Evolutionary conservation across 2,329 filamentous ascomycete genomes (phyloP).

Genomic region (Talaromyces sp.): DNA sequence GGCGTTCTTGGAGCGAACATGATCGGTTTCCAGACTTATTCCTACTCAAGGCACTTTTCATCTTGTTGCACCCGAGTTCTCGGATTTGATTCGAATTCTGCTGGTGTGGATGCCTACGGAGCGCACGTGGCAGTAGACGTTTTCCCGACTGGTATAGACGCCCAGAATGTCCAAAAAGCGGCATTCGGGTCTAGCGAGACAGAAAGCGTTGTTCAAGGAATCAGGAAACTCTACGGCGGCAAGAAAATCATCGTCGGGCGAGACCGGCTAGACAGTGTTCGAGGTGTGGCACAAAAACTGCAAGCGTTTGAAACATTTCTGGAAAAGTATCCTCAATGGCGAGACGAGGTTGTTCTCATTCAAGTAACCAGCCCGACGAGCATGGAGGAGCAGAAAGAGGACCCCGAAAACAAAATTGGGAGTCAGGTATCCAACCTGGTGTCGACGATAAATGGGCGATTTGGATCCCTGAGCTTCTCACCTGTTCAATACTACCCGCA

Average conservation of each 20-base stretch:
- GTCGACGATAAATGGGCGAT: constrained; percentile 83
- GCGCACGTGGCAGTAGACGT: constrained; percentile 85
- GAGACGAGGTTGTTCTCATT: constrained; percentile 84
- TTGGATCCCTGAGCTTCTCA: constrained; percentile 80
- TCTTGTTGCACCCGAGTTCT: constrained; percentile 89
- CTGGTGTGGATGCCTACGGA: constrained; percentile 83
- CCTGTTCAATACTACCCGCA: constrained; percentile 94
- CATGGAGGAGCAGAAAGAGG: constrained; percentile 71
- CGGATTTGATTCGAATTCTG: constrained; percentile 79
- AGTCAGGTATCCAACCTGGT: constrained; percentile 88
- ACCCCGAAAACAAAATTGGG: constrained; percentile 71
- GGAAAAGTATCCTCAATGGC: constrained; percentile 85
- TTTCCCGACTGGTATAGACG: constrained; percentile 92
- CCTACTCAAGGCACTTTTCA: constrained; percentile 89
- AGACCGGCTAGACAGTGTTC: constrained; percentile 86
- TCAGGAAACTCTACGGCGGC: constrained; percentile 73
- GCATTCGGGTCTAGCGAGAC: constrained; percentile 68
- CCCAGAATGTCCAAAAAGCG: constrained; percentile 65
- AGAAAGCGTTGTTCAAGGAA: constrained; percentile 63
- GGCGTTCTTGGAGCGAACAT: constrained; percentile 88
- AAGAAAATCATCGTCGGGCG: constrained; percentile 94
- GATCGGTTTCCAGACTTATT: constrained; percentile 91
- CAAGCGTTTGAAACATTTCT: constrained; percentile 92
- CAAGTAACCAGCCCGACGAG: constrained; percentile 88
- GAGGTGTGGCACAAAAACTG: constrained; percentile 91